Conservation (phyloP, 495 filamentous ascomycete genomes). For the Aspergillus panamensis region DNA sequence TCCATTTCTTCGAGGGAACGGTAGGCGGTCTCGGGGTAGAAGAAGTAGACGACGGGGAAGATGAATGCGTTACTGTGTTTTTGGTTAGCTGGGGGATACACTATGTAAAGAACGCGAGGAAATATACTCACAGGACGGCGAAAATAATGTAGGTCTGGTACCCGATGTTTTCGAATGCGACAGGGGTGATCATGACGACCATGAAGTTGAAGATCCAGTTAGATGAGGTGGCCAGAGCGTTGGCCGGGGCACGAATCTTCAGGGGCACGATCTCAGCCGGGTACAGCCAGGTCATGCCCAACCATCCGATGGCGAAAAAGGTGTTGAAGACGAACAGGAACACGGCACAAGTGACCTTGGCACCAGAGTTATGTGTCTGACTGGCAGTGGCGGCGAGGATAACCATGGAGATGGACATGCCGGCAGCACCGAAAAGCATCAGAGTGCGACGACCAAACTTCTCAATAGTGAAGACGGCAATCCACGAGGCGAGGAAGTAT, state of each 20-base stretch:
- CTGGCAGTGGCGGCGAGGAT: conserved; percentile 54
- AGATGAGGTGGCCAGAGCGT: conserved; percentile 62
- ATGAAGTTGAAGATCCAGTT: conserved; percentile 52
- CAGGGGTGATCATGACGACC: conserved; percentile 70
- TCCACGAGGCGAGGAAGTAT: conserved; percentile 70
- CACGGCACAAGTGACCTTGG: conserved; percentile 50
- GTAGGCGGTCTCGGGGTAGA: conserved; percentile 73
- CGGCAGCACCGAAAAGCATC: conserved; percentile 68
- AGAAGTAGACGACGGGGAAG: conserved; percentile 66
- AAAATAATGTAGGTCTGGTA: conserved; percentile 79
- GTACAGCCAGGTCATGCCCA: conserved; percentile 76
- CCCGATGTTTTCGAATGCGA: conserved; percentile 61
- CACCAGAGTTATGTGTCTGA: conserved; percentile 20
- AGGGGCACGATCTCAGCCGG: conserved; percentile 69
- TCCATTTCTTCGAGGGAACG: conserved; percentile 77
- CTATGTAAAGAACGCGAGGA: not conserved
- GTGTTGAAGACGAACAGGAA: conserved; percentile 75
- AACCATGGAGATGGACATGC: conserved; percentile 67
- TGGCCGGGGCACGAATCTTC: conserved; percentile 68
- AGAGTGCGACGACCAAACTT: conserved; percentile 64
- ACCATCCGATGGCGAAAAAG: conserved; percentile 74
- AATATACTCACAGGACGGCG: conserved; percentile 60
- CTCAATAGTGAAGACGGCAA: conserved; percentile 69
- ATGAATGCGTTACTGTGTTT: conserved; percentile 62
- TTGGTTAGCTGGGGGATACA: conserved; percentile 15